A percentile compares a stretch with the other conserved stretches of the same genome.
These are phyloP conservation scores for Trichoderma erinaceum DNA, from an alignment of 495 filamentous ascomycete genomes.

Conservation along the genomic window DNA sequence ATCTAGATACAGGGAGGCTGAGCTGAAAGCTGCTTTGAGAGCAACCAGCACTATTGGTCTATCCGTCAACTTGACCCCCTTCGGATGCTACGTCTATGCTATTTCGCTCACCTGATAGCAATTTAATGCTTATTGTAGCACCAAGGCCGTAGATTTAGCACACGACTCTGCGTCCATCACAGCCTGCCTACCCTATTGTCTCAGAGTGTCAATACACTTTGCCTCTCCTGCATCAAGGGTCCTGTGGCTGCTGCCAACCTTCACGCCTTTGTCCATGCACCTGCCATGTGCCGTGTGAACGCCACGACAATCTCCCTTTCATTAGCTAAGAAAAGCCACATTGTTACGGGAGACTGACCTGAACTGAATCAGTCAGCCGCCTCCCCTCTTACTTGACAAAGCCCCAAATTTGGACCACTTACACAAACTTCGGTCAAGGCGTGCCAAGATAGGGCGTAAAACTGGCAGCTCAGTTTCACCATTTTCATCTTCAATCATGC, in stretches of 20 bases:
- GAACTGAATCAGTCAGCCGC: background rate
- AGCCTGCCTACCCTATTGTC: background rate
- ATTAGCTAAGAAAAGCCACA: conserved; percentile 1
- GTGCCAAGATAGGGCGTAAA: no score
- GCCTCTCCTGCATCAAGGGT: background rate
- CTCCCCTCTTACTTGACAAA: background rate
- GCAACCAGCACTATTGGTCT: background rate
- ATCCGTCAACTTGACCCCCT: background rate
- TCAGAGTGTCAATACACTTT: background rate
- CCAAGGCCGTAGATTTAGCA: background rate
- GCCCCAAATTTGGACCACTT: background rate
- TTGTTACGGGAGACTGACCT: background rate
- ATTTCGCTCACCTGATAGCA: background rate
- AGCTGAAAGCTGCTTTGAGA: background rate
- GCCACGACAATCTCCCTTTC: conserved; percentile 4
- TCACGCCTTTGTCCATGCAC: background rate
- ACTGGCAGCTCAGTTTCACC: no score
- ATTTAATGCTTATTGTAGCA: background rate
- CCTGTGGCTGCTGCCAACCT: background rate
- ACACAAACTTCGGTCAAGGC: no score
- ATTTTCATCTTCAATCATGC: no score
- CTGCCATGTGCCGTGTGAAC: conserved; percentile 4
- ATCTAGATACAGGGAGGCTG: background rate
- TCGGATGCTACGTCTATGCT: background rate
- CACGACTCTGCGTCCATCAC: background rate